phyloP scores from a whole-genome alignment of 257 asterid species.

The Ilex aquifolium region DNA sequence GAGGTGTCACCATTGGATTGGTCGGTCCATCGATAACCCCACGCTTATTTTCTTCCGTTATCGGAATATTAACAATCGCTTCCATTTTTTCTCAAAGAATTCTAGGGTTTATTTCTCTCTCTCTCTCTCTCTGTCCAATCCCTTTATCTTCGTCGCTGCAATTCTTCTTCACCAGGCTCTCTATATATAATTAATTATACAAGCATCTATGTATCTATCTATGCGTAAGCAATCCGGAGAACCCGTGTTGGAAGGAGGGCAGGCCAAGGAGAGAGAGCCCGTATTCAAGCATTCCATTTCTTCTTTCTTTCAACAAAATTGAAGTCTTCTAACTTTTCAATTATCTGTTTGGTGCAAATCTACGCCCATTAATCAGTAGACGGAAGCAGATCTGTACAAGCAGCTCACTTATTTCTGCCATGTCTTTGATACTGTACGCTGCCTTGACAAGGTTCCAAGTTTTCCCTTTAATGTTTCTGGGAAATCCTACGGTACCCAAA shows the following conservation, averaged over 20 bases:
- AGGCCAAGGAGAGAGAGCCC: no score
- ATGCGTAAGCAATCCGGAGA: no score
- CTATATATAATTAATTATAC: no score
- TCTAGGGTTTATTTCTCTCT: no score
- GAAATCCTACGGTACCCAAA: no score
- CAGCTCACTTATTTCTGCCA: slow-evolving; percentile 81
- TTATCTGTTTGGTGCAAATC: background rate
- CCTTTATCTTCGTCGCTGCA: no score
- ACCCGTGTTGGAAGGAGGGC: no score
- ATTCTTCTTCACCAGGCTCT: no score
- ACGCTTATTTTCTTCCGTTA: slow-evolving; percentile 12
- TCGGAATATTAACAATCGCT: slow-evolving; percentile 39
- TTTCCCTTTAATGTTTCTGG: background rate
- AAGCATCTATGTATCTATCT: no score
- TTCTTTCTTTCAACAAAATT: background rate
- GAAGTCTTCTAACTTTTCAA: background rate
- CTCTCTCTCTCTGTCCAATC: no score
- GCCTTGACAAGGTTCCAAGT: slow-evolving; percentile 60
- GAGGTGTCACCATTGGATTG: slow-evolving; percentile 96
- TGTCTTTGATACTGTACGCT: slow-evolving; percentile 66
- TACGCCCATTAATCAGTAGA: slow-evolving; percentile 34
- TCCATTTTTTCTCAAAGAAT: slow-evolving; percentile 14
- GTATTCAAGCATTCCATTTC: no score
- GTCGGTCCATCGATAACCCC: slow-evolving; percentile 57
- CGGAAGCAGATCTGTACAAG: slow-evolving; percentile 84